Base-by-base conservation (phyloP, 2,329 filamentous ascomycete genomes). In the Pseudopithomyces chartarum region DNA sequence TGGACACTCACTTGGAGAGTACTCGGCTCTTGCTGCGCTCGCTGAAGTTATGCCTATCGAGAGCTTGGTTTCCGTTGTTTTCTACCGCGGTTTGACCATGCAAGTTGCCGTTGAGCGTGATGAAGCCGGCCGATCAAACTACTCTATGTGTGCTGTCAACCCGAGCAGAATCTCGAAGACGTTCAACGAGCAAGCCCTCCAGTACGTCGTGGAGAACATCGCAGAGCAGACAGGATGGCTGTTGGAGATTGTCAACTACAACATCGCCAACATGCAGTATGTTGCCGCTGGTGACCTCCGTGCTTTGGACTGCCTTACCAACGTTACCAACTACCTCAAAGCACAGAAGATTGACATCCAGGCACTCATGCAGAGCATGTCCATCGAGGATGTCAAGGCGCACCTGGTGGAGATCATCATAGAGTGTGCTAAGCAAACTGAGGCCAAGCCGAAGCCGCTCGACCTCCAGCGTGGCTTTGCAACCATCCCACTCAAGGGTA, bases 11-110 rank as follows among this genome's bases (percentile, higher is more conserved):
- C 87, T 99, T 20, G 95, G 95, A 78, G 95, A 99, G 81, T 99
- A 99, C 83, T 97, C 93, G 61, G 95, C 95, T 10, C 87, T 99
- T 61, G 95, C 95, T 61, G 95, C 95, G 12, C 85, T 99, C 59
- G 95, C 96, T 11, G 94, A 99, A 73, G 95, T 99, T 74, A 97
- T 99, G 91, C 95, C 96, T n/a, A 99, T 99, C 71, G 95, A 99
- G 83, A 95, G 90, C 67, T 84, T 99, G 76, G 95, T 99, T 1
- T 98, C 95, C 0, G 95, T 99, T 45, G 96, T 99, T 54, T 99
- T 99, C 85, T 99, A 99, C 82, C 92, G 95, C 78, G 95, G 95
- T 72, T 82, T 99, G 71, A 99, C 95, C 20, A 99, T 99, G 95
- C 95, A 99, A 80, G 95, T 99, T 46, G 95, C 95, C 22, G 95